Percentiles rank a stretch among this genome's conserved stretches.
These are phyloP conservation scores for Chrysoporthe deuterocubensis DNA, from an alignment of 2,329 filamentous ascomycete species.

Conservation along the genomic window DNA sequence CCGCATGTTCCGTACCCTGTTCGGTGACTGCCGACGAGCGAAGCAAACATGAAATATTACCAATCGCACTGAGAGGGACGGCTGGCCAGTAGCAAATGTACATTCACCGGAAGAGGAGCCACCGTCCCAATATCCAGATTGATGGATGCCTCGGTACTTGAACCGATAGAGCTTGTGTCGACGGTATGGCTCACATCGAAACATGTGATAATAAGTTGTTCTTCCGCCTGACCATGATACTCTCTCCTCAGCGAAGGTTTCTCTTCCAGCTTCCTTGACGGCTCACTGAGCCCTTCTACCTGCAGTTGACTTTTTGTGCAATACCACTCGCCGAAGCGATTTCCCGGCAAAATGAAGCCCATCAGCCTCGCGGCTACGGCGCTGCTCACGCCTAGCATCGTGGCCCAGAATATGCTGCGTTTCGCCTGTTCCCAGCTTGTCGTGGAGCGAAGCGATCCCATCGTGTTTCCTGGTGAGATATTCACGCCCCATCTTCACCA, in stretches of 20 bases:
- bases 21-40: not conserved
- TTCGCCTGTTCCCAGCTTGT: conserved; percentile 54
- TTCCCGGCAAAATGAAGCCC: conserved; percentile 34
- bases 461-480: conserved; percentile 49
- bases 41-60: not conserved
- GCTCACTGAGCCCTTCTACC: not conserved
- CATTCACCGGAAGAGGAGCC: not conserved
- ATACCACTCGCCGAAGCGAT: not conserved
- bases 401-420: conserved; percentile 48
- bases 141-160: not conserved
- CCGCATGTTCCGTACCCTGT: not conserved
- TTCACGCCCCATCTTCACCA: conserved; percentile 53
- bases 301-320: not conserved
- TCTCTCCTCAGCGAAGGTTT: not conserved
- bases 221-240: not conserved
- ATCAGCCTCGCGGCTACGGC: conserved; percentile 34
- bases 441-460: conserved; percentile 50
- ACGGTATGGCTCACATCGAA: not conserved
- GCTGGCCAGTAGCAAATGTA: not conserved
- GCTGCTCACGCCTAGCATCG: conserved; percentile 37
- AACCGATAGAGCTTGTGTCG: not conserved
- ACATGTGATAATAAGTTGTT: not conserved
- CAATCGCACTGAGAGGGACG: not conserved
- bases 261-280: not conserved
- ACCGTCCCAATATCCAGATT: not conserved